A percentile compares a stretch with the other conserved stretches of the same genome.
phyloP scores from a whole-genome alignment of 2,329 filamentous ascomycete species.

The Colletotrichum zoysiae region DNA sequence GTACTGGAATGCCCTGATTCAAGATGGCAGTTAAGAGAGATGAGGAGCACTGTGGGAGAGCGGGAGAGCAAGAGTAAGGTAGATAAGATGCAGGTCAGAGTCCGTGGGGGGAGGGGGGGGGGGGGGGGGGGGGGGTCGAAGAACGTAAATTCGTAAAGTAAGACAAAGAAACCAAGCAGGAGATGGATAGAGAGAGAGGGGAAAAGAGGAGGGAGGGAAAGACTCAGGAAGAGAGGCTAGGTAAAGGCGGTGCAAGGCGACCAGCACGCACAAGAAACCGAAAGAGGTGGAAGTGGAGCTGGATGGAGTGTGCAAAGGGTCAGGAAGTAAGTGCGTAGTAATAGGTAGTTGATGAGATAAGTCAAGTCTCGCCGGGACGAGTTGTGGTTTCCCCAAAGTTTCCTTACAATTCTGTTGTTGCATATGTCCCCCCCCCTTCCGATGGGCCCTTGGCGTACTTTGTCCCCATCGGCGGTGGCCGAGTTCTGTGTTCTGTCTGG shows the following conservation, averaged over 20 bases:
- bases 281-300: conserved; percentile 9
- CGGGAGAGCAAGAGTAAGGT: not conserved
- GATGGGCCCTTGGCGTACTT: not conserved
- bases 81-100: not conserved
- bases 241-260: conserved; percentile 9
- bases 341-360: not conserved
- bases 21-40: conserved; percentile 6
- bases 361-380: not conserved
- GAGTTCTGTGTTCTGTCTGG: conserved; percentile 1
- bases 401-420: not conserved
- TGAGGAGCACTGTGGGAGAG: not conserved
- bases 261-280: conserved; percentile 9
- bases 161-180: conserved; percentile 32
- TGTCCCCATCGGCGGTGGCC: conserved; percentile 3
- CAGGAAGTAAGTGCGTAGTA: conserved; percentile 3
- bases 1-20: not conserved
- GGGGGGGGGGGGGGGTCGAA: conserved; percentile 31
- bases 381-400: not conserved
- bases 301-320: not conserved
- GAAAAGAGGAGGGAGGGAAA: not conserved
- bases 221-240: conserved; percentile 21
- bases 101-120: conserved; percentile 11
- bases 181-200: not conserved
- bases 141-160: conserved; percentile 26
- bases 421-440: not conserved